Evolutionary conservation across 805 yeast genomes (phyloP), one percentile per base, ranked within the genome.

Genomic region (Wickerhamomyces alni): DNA sequence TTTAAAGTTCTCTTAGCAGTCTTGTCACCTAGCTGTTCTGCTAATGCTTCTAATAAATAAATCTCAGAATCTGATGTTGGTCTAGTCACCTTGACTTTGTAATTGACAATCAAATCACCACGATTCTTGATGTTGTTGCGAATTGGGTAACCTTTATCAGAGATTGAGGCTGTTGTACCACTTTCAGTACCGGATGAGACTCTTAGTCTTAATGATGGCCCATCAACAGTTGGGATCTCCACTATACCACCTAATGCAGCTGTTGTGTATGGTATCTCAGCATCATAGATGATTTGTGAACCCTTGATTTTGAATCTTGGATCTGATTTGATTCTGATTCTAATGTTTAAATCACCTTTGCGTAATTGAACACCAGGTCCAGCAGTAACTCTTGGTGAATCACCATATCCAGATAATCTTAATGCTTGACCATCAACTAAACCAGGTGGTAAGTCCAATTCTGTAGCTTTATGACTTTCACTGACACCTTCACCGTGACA

Each of bases 211-310:
- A 94, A 67, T 27, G 72, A 72, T 30, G 74, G 74, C 5, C 94
- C 97, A 46, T 80, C 87, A 21, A 93, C 74, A 0, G 99, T 91
- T 26, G 98, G 98, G n/a, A 93, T 76, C 36, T 82, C 77, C 17
- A 93, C 74, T 33, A 77, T 79, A 29, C 99, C 99, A 44, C 99
- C 99, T 33, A 93, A 69, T 0, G 96, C 88, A 1, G 99, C 99
- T 0, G 99, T 93, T 1, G 99, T 93, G 79, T 87, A 84, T 35
- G 93, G 84, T 38, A 93, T 79, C 33, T 78, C 77, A 35, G 80
- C 77, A 21, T 71, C 69, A 54, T 77, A 74, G 41, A 83, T 59
- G 42, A 93, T 71, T 52, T 86, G 82, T 48, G 76, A 74, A 27
- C 83, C 81, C 26, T 68, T 69, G 36, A 96, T 74, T 22, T 69